phyloP scores from a whole-genome alignment of 1,284 basidiomycete species.

The Gomphus sp. region DNA sequence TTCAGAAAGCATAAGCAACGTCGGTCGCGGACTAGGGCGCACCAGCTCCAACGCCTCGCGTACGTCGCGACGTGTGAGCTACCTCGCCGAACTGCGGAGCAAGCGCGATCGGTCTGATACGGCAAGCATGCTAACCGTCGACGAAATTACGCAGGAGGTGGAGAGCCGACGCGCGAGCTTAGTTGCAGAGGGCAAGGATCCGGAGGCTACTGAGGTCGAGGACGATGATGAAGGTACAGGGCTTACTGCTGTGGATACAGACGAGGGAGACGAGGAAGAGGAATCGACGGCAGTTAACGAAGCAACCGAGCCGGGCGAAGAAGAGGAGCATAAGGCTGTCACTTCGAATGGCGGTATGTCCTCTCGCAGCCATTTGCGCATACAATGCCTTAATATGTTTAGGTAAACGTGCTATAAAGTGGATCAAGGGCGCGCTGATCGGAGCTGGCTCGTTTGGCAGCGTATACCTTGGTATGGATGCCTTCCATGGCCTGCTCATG shows the following conservation, averaged over 20 bases:
- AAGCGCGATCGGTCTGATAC: constrained; percentile 82
- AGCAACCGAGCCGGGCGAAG: constrained; percentile 35
- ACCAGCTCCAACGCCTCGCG: constrained; percentile 38
- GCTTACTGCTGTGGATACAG: constrained; percentile 26
- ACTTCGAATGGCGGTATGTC: constrained; percentile 56
- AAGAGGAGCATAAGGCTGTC: constrained; percentile 36
- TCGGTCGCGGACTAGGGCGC: constrained; percentile 23
- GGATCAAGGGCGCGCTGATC: constrained; percentile 98
- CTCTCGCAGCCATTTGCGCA: background rate
- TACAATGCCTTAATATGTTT: constrained; percentile 2
- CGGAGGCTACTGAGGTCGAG: constrained; percentile 22
- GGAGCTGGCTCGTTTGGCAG: constrained; percentile 95
- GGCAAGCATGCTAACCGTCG: constrained; percentile 89
- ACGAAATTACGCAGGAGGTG: constrained; percentile 96
- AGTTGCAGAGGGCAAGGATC: constrained; percentile 25
- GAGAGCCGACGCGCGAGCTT: constrained; percentile 67
- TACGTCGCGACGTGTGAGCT: constrained; percentile 62
- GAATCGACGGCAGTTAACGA: constrained; percentile 24
- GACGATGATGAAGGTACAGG: constrained; percentile 29
- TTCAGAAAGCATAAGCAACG: constrained; percentile 64
- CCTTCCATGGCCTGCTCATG: constrained; percentile 89
- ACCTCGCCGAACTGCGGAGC: constrained; percentile 67
- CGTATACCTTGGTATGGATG: constrained; percentile 97
- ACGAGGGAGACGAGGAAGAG: constrained; percentile 34
- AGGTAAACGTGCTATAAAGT: constrained; percentile 73